Percentiles rank a stretch among this genome's conserved stretches.
These are phyloP conservation scores for Myochromella boudieri DNA, from an alignment of 768 basidiomycete species.

Conservation along the genomic window DNA sequence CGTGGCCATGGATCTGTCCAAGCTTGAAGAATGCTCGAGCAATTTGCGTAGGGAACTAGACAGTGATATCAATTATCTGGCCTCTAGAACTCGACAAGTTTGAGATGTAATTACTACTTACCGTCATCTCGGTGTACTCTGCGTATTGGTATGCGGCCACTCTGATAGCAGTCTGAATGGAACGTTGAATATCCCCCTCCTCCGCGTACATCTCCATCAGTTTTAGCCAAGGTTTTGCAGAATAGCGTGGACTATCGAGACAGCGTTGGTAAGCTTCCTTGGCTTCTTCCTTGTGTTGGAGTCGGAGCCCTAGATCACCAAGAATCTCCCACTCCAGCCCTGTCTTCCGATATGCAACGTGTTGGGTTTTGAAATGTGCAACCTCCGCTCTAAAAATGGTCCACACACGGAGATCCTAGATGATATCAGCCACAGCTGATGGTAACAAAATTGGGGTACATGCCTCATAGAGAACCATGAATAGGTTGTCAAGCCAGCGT, in stretches of 20 bases:
- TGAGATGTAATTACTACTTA: conserved; percentile 36
- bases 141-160: conserved; percentile 91
- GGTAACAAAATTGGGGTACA: conserved; percentile 30
- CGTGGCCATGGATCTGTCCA: conserved; percentile 88
- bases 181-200: conserved; percentile 90
- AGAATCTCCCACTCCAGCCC: conserved; percentile 98
- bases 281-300: conserved; percentile 97
- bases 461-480: conserved; percentile 96
- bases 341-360: conserved; percentile 96
- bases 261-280: conserved; percentile 98
- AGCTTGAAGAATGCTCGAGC: conserved; percentile 92
- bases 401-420: conserved; percentile 92
- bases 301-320: conserved; percentile 88
- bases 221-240: conserved; percentile 90
- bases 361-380: conserved; percentile 98
- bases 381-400: conserved; percentile 99
- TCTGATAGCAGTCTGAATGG: conserved; percentile 88
- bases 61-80: too few relatives aligned
- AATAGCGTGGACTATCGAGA: conserved; percentile 83
- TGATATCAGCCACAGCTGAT: conserved; percentile 7
- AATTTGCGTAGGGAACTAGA: conserved; percentile 86
- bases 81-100: background rate
- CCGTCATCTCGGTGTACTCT: conserved; percentile 88
- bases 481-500: conserved; percentile 95
- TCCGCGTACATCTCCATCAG: conserved; percentile 96